Evolutionary conservation across 164 flowering plant species (phyloP), one percentile per base, ranked within the genome.

Genomic region (Cinnamomum chago): DNA sequence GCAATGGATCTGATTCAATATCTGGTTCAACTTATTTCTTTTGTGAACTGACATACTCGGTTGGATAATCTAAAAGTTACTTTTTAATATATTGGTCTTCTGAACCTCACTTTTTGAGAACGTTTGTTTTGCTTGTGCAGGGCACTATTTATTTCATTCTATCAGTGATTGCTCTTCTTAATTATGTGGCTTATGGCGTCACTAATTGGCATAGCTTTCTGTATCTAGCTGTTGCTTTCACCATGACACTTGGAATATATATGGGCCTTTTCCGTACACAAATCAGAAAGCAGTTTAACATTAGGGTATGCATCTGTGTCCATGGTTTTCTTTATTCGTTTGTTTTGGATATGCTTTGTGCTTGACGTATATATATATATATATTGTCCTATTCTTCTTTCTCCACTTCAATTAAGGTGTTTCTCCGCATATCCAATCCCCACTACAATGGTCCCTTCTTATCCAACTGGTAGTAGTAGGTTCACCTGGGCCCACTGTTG

Each of bases 271-370:
- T 84, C 75, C 92, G 97, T 0, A 80, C 85, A 12, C 90, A 78
- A 80, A 91, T 91, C 17, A 84, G 84, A 73, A 92, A 84, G 82
- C 94, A 89, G 75, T 95, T 95, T 70, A 92, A 95, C 67, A 92
- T 95, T 66, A 81, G 83, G 90, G 97, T 92, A 76, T 74, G 88
- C 50, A 67, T 71, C 71, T 40, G 7, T 66, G 25, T 64, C 28
- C 33, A 25, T 13, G 14, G 17, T 13, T 64, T 9, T 60, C 51
- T 68, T 62, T 4, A 5, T 50, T 27, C 30, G 11, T 62, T 70
- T 27, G 0, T 50, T 67, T 15, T 14, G 11, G 2, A 15, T 15
- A 55, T 20, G 5, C 60, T 55, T 55, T 55, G 17, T 55, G 60
- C 60, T 55, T 55, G 60, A 20, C 60, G 18, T 12, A 20, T 15